Percentiles rank a stretch among this genome's conserved stretches.
These are phyloP conservation scores for Tolypocladium album DNA, from an alignment of 2,329 filamentous ascomycete genomes.

Conservation along the genomic window DNA sequence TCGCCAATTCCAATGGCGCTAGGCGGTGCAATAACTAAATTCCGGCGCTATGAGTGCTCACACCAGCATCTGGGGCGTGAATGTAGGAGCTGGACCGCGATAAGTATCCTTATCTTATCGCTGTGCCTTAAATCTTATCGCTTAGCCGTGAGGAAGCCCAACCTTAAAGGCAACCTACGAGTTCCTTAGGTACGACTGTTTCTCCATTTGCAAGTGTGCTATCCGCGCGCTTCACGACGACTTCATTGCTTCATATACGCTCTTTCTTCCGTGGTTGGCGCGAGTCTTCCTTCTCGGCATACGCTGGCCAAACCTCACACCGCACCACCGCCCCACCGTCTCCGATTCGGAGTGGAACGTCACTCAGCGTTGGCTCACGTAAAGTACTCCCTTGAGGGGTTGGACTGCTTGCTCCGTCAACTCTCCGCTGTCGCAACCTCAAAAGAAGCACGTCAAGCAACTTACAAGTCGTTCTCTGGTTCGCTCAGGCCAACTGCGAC, in stretches of 20 bases:
- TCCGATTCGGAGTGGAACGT: background rate
- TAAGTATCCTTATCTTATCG: conserved; percentile 9
- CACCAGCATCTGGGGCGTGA: conserved; percentile 5
- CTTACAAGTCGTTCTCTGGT: background rate
- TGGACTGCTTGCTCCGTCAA: background rate
- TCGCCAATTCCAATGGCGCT: conserved; percentile 31
- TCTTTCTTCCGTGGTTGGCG: background rate
- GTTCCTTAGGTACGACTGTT: no score
- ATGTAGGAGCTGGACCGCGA: background rate
- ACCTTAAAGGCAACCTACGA: background rate
- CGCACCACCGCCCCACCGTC: background rate
- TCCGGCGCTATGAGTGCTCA: conserved; percentile 17
- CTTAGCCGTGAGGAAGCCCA: no score
- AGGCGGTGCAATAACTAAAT: conserved; percentile 23
- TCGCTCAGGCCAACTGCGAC: no score
- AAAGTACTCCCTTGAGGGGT: background rate
- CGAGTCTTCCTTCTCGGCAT: background rate
- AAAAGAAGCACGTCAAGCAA: background rate
- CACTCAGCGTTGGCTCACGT: background rate
- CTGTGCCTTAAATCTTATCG: background rate
- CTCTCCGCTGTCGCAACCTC: background rate
- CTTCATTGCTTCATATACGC: background rate
- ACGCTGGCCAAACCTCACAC: background rate
- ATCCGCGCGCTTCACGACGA: background rate
- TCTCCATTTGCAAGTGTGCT: background rate